Percentiles rank a stretch among this genome's conserved stretches.
Conservation (phyloP, 1,284 basidiomycete species). For the Ceratobasidium sp. region DNA sequence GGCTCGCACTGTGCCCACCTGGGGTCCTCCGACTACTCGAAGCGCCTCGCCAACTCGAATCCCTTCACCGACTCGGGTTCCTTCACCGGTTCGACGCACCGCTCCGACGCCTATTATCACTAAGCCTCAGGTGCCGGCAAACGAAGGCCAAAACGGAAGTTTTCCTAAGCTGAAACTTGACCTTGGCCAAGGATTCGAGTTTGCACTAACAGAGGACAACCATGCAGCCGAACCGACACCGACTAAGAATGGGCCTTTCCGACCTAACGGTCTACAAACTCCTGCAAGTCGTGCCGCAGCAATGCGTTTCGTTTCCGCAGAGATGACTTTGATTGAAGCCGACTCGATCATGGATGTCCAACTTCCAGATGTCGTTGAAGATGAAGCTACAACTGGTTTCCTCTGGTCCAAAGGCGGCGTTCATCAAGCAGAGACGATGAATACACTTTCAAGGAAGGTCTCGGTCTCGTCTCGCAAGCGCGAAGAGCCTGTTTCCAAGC, state of each 20-base stretch:
- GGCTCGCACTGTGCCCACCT: background rate
- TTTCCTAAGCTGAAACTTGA: slow-evolving; percentile 9
- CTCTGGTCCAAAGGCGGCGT: background rate
- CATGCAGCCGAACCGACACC: background rate
- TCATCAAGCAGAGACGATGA: background rate
- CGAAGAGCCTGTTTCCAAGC: background rate
- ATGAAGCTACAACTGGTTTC: slow-evolving; percentile 19
- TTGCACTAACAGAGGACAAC: background rate
- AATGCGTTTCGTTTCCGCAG: slow-evolving; percentile 8
- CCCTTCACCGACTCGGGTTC: background rate
- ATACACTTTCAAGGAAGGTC: background rate
- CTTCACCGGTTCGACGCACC: background rate
- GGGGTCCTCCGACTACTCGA: background rate
- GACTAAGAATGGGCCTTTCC: background rate
- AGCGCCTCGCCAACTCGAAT: background rate
- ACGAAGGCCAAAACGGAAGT: background rate
- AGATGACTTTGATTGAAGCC: slow-evolving; percentile 5
- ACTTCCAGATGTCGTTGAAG: slow-evolving; percentile 4
- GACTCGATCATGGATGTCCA: slow-evolving; percentile 34
- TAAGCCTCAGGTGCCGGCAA: background rate
- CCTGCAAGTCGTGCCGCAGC: slow-evolving; percentile 24
- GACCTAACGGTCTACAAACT: background rate
- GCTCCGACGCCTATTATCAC: background rate
- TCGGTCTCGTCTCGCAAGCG: background rate
- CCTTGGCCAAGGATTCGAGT: slow-evolving; percentile 31